These are phyloP conservation scores for Pachysolen tannophilus DNA, from an alignment of 805 yeast genomes.

Conservation along the genomic window DNA sequence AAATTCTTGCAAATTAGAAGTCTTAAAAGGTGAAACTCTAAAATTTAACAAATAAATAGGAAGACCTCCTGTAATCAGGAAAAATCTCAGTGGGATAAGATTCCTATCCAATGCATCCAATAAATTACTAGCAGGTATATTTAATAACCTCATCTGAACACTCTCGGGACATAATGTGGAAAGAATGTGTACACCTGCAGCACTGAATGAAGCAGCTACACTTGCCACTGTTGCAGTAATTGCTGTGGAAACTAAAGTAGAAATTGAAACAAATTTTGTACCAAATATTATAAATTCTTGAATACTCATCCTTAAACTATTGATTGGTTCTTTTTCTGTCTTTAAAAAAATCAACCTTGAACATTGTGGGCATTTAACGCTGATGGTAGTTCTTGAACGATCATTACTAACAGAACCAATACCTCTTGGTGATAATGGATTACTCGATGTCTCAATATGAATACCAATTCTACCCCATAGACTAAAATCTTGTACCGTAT, in stretches of 20 bases:
- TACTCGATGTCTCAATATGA: conserved; percentile 2
- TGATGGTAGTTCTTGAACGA: neutral
- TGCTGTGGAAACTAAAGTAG: conserved; percentile 14
- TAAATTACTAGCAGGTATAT: conserved; percentile 12
- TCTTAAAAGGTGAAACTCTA: conserved; percentile 12
- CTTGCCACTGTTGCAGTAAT: conserved; percentile 17
- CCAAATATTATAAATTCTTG: conserved; percentile 12
- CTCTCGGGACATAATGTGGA: conserved; percentile 22
- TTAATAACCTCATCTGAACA: conserved; percentile 22
- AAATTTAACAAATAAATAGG: conserved; percentile 22
- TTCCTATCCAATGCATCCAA: conserved; percentile 15
- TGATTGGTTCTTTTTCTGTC: conserved; percentile 13
- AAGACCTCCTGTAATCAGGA: conserved; percentile 18
- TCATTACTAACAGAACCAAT: neutral
- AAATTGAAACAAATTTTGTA: conserved; percentile 13
- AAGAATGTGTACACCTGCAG: conserved; percentile 22
- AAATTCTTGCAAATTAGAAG: conserved; percentile 10
- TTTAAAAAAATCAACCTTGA: conserved; percentile 21
- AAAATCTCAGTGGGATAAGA: conserved; percentile 15
- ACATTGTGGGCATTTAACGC: conserved; percentile 30
- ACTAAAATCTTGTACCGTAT: conserved; percentile 3
- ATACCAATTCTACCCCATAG: conserved; percentile 7
- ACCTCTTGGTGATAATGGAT: neutral
- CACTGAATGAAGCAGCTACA: conserved; percentile 13
- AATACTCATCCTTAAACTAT: conserved; percentile 11